These are phyloP conservation scores for Penicillium sp. DNA, from an alignment of 2,329 filamentous ascomycete species.

Conservation along the genomic window DNA sequence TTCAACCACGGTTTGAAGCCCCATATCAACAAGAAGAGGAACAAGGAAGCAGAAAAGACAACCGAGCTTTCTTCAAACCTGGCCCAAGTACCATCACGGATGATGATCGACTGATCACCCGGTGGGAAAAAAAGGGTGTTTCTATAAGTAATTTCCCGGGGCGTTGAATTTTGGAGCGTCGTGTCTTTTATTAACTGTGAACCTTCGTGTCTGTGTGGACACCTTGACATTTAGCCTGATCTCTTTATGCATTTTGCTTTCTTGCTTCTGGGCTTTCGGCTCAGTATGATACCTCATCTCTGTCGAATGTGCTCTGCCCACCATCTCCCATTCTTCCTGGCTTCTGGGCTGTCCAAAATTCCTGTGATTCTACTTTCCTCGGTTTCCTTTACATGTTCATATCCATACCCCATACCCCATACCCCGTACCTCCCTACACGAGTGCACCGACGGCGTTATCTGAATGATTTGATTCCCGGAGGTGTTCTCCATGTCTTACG, in stretches of 20 bases:
- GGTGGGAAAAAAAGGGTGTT: slow-evolving; percentile 1
- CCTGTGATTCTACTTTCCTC: slow-evolving; percentile 19
- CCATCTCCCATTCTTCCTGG: slow-evolving; percentile 13
- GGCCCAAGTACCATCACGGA: slow-evolving; percentile 38
- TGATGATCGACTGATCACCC: slow-evolving; percentile 44
- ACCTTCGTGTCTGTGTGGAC: slow-evolving; percentile 32
- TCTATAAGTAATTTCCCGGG: slow-evolving; percentile 12
- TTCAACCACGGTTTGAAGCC: slow-evolving; percentile 87
- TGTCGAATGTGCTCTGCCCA: slow-evolving; percentile 15
- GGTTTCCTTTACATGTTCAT: slow-evolving; percentile 16
- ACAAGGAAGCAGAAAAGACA: slow-evolving; percentile 47
- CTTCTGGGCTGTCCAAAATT: slow-evolving; percentile 15
- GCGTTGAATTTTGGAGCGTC: slow-evolving; percentile 17
- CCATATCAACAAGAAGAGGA: slow-evolving; percentile 66
- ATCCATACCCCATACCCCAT: slow-evolving; percentile 8
- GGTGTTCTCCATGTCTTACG: slow-evolving; percentile 21
- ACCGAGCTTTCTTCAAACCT: slow-evolving; percentile 43
- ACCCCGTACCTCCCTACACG: slow-evolving; percentile 16
- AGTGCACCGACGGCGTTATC: slow-evolving; percentile 23
- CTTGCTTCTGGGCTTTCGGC: slow-evolving; percentile 18
- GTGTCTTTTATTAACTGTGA: slow-evolving; percentile 30
- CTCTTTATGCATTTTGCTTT: slow-evolving; percentile 16
- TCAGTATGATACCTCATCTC: slow-evolving; percentile 32
- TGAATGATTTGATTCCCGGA: slow-evolving; percentile 20
- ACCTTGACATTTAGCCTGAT: slow-evolving; percentile 35